Evolutionary conservation across 257 asterid species (phyloP), one percentile per base, ranked within the genome.

Genomic region (Thymus quinquecostatus): DNA sequence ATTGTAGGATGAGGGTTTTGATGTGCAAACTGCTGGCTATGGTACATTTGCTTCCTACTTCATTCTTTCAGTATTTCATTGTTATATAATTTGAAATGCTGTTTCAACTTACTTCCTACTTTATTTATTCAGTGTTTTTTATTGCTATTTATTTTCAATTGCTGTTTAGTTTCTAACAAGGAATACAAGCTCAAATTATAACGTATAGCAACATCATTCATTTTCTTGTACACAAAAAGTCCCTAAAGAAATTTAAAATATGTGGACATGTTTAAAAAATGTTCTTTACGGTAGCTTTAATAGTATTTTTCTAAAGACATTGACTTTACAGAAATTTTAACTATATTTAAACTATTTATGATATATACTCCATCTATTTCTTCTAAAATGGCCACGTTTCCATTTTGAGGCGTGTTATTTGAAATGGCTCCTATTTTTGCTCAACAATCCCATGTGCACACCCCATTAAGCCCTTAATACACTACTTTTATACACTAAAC

Each of bases 1-100:
- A n/a, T 64, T 76, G 75, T 78, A 94, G 98, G 96, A 94, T n/a
- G 97, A 94, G 76, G 98, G 97, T 56, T 94, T 91, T 34, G 97
- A 94, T 70, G 98, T 94, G 70, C 98, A 94, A 74, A 94, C 98
- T 76, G 70, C 86, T 57, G 98, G 98, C 83, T 91, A 94, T 33
- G 98, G 98, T 94, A 86, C 57, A 73, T 38, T 71, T 70, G 49
- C 48, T 34, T 72, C 58, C 74, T 70, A 59, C 58, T 30, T n/a
- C 70, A 21, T 33, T 13, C 51, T 61, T 70, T 65, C 43, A 28
- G 61, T 56, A 10, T 27, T 66, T 50, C 58, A 27, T 49, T 60
- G 10, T 33, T 41, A 29, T n/a, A 53, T 56, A 13, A 60, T 38
- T 33, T 74, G 29, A 72, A 93, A 96, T 76, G 70, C 84, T 57